phyloP scores from a whole-genome alignment of 768 basidiomycete species.

The Phaeotremella skinneri region DNA sequence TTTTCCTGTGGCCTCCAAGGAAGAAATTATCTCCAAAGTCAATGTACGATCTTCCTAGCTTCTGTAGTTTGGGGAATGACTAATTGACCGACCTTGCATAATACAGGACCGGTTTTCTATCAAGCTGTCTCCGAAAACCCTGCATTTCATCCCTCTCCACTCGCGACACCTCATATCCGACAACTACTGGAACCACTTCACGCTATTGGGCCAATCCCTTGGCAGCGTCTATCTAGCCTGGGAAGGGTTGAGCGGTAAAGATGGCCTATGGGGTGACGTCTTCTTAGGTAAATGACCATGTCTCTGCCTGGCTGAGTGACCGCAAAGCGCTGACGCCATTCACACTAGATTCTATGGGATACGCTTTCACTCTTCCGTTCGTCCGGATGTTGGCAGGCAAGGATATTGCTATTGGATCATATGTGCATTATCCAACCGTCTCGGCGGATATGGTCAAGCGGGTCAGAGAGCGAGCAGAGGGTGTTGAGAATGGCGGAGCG shows the following conservation, averaged over 20 bases:
- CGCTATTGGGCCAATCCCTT: constrained; percentile 83
- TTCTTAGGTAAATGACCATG: constrained; percentile 68
- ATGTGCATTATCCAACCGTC: constrained; percentile 95
- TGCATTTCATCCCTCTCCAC: constrained; percentile 79
- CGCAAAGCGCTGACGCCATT: too few relatives aligned
- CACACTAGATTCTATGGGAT: constrained; percentile 88
- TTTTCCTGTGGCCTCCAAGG: constrained; percentile 66
- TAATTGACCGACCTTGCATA: not conserved
- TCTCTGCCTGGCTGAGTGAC: not conserved
- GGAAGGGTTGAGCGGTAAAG: constrained; percentile 64
- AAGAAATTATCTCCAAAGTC: constrained; percentile 74
- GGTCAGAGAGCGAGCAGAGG: constrained; percentile 61
- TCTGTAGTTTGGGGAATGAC: not conserved
- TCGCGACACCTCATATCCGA: constrained; percentile 74
- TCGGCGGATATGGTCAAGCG: constrained; percentile 89
- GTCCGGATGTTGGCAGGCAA: constrained; percentile 61
- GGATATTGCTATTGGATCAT: constrained; percentile 74
- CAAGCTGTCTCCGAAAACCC: constrained; percentile 60
- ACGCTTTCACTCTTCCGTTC: constrained; percentile 85
- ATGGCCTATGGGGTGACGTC: constrained; percentile 75
- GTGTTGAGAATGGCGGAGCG: constrained; percentile 67
- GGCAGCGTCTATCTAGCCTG: constrained; percentile 80
- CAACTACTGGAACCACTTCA: constrained; percentile 81
- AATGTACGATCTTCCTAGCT: constrained; percentile 58
- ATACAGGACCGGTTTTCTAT: constrained; percentile 77